A percentile compares a stretch with the other conserved stretches of the same genome.
Conservation (phyloP, 176 grass and related monocot species). For the Oryza brachyantha region DNA sequence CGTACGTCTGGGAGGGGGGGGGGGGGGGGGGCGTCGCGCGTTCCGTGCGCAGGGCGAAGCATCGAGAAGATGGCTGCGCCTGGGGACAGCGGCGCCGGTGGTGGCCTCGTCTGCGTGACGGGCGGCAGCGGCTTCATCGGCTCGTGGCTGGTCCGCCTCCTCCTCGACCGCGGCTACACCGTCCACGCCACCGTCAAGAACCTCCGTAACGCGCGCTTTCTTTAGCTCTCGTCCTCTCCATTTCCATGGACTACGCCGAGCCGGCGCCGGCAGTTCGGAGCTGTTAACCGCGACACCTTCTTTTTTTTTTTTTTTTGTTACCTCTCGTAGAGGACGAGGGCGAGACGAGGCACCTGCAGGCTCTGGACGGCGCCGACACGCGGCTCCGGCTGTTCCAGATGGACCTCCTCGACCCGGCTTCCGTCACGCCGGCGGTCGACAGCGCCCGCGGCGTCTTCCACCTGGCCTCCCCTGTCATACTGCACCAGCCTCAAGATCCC, state of each 20-base stretch:
- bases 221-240: neutral
- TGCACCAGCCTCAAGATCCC: slow-evolving; percentile 25
- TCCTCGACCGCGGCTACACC: slow-evolving; percentile 66
- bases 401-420: slow-evolving; percentile 43
- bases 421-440: slow-evolving; percentile 33
- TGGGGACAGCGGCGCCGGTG: neutral
- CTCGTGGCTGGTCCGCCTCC: slow-evolving; percentile 69
- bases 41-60: too few species aligned
- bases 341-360: slow-evolving; percentile 63
- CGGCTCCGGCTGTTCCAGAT: slow-evolving; percentile 63
- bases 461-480: slow-evolving; percentile 41
- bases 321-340: slow-evolving; percentile 44
- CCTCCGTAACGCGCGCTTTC: slow-evolving; percentile 24
- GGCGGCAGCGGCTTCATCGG: slow-evolving; percentile 84
- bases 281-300: neutral
- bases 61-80: neutral
- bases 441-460: slow-evolving; percentile 63
- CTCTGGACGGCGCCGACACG: slow-evolving; percentile 32
- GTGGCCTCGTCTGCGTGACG: slow-evolving; percentile 62
- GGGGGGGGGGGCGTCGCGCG: too few species aligned
- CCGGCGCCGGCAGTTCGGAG: neutral
- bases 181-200: slow-evolving; percentile 80
- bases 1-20: too few species aligned
- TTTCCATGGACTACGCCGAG: neutral
- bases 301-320: neutral